Conservation (phyloP, 257 asterid genomes). For the Forsythia suspensa region DNA sequence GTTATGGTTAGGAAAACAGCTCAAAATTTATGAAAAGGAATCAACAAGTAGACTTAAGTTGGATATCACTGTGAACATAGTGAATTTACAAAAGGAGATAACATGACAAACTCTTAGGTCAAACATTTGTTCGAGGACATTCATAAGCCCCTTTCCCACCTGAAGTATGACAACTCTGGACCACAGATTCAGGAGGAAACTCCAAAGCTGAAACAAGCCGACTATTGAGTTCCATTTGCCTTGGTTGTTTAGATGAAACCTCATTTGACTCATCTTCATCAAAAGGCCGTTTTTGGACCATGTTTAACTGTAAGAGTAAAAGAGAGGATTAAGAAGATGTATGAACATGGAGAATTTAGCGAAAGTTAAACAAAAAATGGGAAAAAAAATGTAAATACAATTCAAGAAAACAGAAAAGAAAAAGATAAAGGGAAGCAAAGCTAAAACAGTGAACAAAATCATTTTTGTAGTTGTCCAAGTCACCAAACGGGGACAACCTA, state of each 20-base stretch:
- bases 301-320: constrained; percentile 34
- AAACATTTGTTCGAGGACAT: not conserved
- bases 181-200: constrained; percentile 30
- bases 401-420: not conserved
- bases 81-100: not conserved
- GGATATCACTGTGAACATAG: not conserved
- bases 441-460: not conserved
- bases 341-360: not conserved
- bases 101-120: not conserved
- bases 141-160: constrained; percentile 20
- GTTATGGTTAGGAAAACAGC: not conserved
- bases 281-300: constrained; percentile 51
- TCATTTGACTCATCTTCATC: constrained; percentile 31
- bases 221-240: constrained; percentile 34
- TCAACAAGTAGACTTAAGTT: not conserved
- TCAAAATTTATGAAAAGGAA: not conserved
- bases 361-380: not conserved
- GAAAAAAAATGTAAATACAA: not conserved
- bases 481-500: not conserved
- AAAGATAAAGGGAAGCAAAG: not conserved
- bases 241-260: constrained; percentile 43
- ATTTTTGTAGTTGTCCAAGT: not conserved
- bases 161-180: constrained; percentile 19
- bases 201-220: constrained; percentile 34
- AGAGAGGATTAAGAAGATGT: not conserved